Evolutionary conservation across 2,329 filamentous ascomycete genomes (phyloP).

Genomic region (Cryphonectria parasitica): DNA sequence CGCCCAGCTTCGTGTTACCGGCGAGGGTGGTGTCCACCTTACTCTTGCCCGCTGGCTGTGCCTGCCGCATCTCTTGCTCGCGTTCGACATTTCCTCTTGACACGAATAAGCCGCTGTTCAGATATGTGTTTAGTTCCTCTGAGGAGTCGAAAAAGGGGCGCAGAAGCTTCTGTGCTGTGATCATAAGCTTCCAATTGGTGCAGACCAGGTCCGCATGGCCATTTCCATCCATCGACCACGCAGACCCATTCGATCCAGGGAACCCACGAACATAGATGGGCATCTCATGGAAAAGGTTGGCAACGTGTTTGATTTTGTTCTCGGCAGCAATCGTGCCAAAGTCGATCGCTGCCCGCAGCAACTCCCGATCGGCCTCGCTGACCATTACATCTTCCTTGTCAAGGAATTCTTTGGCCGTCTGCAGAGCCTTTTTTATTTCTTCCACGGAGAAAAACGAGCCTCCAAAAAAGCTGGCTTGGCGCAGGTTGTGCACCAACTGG

Average conservation of each 20-base stretch:
- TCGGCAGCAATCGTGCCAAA: constrained; percentile 63
- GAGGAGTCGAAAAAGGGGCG: constrained; percentile 49
- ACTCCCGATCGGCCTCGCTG: constrained; percentile 59
- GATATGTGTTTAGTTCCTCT: constrained; percentile 50
- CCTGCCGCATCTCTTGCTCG: constrained; percentile 37
- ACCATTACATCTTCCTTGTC: constrained; percentile 63
- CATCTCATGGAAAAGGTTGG: constrained; percentile 75
- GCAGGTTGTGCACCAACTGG: constrained; percentile 74
- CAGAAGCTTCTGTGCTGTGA: constrained; percentile 56
- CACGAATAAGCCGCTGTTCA: constrained; percentile 50
- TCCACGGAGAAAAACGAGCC: constrained; percentile 73
- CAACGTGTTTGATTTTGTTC: constrained; percentile 67
- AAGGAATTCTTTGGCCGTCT: constrained; percentile 71
- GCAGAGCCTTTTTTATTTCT: constrained; percentile 66
- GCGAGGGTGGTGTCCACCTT: constrained; percentile 37
- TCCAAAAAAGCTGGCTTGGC: constrained; percentile 83
- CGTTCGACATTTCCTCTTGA: constrained; percentile 45
- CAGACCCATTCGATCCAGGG: constrained; percentile 59
- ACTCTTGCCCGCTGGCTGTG: constrained; percentile 12
- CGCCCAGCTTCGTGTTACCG: constrained; percentile 49
- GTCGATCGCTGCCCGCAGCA: constrained; percentile 67
- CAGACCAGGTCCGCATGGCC: constrained; percentile 53
- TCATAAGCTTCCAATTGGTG: constrained; percentile 55
- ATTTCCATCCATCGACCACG: constrained; percentile 69
- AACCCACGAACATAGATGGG: constrained; percentile 73